Evolutionary conservation across 2,329 filamentous ascomycete genomes (phyloP).

Genomic region (Cladosporium velox): DNA sequence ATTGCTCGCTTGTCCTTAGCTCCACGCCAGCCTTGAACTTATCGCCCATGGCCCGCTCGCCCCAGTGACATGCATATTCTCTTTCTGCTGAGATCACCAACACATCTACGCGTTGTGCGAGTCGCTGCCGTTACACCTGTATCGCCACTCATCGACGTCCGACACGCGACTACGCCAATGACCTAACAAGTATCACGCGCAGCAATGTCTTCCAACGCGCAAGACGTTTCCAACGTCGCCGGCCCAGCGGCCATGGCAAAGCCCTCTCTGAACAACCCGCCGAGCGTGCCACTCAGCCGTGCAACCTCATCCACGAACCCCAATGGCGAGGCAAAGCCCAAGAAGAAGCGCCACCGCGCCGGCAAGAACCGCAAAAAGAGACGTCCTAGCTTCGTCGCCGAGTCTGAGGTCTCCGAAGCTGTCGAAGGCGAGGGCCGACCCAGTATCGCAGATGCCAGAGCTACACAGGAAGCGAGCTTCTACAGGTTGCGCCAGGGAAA

Average conservation of each 20-base stretch:
- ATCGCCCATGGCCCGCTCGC: neutral
- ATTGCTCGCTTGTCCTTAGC: constrained; percentile 7
- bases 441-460: constrained; percentile 38
- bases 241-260: constrained; percentile 20
- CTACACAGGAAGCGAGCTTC: constrained; percentile 49
- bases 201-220: constrained; percentile 14
- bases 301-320: constrained; percentile 13
- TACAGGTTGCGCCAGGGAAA: constrained; percentile 58
- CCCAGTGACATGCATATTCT: constrained; percentile 1
- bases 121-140: neutral
- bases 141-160: neutral
- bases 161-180: neutral
- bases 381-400: constrained; percentile 76
- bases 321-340: constrained; percentile 17
- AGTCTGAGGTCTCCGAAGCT: constrained; percentile 59
- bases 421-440: constrained; percentile 52
- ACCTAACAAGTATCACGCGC: neutral
- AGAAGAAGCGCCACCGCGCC: constrained; percentile 72
- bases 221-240: constrained; percentile 19
- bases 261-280: constrained; percentile 5
- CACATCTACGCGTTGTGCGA: neutral
- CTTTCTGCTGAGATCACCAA: neutral
- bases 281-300: constrained; percentile 16
- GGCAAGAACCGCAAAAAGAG: constrained; percentile 74
- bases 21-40: constrained; percentile 1